Evolutionary conservation across 1,284 basidiomycete species (phyloP).

Genomic region (Pseudozyma pruni): DNA sequence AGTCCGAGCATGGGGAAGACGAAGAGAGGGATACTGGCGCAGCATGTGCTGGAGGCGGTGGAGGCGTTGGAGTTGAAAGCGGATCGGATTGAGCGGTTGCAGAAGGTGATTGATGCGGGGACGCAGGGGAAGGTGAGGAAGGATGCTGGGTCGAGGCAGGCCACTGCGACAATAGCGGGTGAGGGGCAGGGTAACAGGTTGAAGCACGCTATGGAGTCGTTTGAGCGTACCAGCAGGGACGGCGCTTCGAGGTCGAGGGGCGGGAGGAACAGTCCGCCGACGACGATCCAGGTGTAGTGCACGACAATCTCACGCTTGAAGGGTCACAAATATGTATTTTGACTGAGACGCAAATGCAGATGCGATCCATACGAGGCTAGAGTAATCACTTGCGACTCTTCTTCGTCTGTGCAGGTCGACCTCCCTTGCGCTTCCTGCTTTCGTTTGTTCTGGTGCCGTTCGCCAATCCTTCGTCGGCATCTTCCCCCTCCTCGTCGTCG

Average conservation of each 20-base stretch:
- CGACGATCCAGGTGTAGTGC: slow-evolving; percentile 16
- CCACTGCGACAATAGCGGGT: slow-evolving; percentile 3
- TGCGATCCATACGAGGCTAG: background rate
- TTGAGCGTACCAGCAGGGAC: slow-evolving; percentile 9
- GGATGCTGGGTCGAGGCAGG: slow-evolving; percentile 12
- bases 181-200: slow-evolving; percentile 13
- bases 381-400: slow-evolving; percentile 37
- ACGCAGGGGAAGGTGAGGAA: slow-evolving; percentile 11
- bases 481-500: slow-evolving; percentile 16
- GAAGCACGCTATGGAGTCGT: slow-evolving; percentile 25
- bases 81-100: slow-evolving; percentile 54
- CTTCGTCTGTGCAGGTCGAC: slow-evolving; percentile 17
- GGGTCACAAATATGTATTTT: background rate
- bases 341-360: background rate
- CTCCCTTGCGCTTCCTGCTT: slow-evolving; percentile 4
- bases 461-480: background rate
- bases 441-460: background rate
- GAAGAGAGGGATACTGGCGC: slow-evolving; percentile 56
- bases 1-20: slow-evolving; percentile 51
- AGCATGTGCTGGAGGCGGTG: slow-evolving; percentile 63
- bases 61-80: slow-evolving; percentile 62
- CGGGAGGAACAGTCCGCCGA: slow-evolving; percentile 25
- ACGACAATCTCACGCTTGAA: background rate
- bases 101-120: slow-evolving; percentile 10
- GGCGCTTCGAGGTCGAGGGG: background rate